These are phyloP conservation scores for Xerocomus amazonicus DNA, from an alignment of 1,284 basidiomycete genomes.

Conservation along the genomic window DNA sequence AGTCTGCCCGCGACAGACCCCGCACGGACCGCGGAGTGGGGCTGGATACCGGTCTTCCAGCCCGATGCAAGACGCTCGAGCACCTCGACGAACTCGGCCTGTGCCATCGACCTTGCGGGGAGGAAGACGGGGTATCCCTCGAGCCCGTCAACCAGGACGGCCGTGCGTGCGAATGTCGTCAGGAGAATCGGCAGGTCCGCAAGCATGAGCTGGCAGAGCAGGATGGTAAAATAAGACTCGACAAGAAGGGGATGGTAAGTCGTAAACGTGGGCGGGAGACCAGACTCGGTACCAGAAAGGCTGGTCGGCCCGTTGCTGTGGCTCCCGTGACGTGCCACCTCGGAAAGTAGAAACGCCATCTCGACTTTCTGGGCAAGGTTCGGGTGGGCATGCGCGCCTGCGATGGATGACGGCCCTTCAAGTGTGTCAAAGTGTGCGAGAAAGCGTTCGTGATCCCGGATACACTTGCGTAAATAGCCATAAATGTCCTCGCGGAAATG, in stretches of 20 bases:
- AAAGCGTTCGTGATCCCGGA: slow-evolving; percentile 78
- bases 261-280: slow-evolving; percentile 57
- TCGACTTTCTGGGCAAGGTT: slow-evolving; percentile 56
- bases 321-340: slow-evolving; percentile 60
- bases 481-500: slow-evolving; percentile 56
- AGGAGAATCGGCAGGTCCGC: slow-evolving; percentile 64
- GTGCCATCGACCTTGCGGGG: slow-evolving; percentile 78
- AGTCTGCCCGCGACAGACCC: slow-evolving; percentile 37
- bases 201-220: slow-evolving; percentile 69
- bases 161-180: slow-evolving; percentile 58
- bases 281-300: slow-evolving; percentile 30
- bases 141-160: slow-evolving; percentile 67
- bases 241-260: slow-evolving; percentile 83
- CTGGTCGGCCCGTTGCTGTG: slow-evolving; percentile 37
- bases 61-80: slow-evolving; percentile 71
- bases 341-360: slow-evolving; percentile 63
- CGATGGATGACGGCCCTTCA: slow-evolving; percentile 37
- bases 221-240: slow-evolving; percentile 74
- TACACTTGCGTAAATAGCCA: slow-evolving; percentile 59
- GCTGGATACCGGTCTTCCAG: slow-evolving; percentile 60
- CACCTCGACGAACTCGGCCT: slow-evolving; percentile 79
- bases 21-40: slow-evolving; percentile 45
- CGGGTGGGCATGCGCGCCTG: slow-evolving; percentile 28
- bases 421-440: slow-evolving; percentile 74
- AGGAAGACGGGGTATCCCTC: slow-evolving; percentile 84